phyloP scores from a whole-genome alignment of 257 asterid genomes.

The Fraxinus quadrangulata region DNA sequence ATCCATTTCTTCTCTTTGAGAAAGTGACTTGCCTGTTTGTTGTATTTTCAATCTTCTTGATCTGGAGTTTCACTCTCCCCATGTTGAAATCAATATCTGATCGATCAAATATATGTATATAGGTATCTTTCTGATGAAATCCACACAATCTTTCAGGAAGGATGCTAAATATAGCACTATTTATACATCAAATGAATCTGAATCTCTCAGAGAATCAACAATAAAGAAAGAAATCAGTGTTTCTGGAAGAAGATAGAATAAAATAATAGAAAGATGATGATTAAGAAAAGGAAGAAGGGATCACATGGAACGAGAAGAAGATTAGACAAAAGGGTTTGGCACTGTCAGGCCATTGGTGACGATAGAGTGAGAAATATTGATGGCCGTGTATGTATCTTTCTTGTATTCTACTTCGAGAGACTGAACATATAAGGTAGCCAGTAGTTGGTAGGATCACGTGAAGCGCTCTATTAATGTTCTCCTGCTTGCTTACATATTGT shows the following conservation, averaged over 20 bases:
- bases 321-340: conserved; percentile 43
- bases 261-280: conserved; percentile 1
- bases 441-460: background rate
- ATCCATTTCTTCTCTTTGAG: conserved; percentile 95
- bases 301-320: conserved; percentile 26
- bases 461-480: conserved; percentile 14
- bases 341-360: conserved; percentile 65
- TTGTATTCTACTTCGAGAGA: background rate
- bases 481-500: conserved; percentile 22
- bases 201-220: conserved; percentile 22
- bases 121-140: background rate
- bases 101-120: conserved; percentile 2
- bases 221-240: conserved; percentile 14
- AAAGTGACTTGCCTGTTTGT: conserved; percentile 98
- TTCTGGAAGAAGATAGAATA: conserved; percentile 7
- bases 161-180: conserved; percentile 44
- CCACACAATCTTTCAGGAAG: conserved; percentile 17
- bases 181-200: conserved; percentile 7
- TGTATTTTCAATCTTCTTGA: conserved; percentile 90
- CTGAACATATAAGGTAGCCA: background rate
- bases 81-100: conserved; percentile 23
- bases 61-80: conserved; percentile 97
- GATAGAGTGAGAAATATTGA: conserved; percentile 38
- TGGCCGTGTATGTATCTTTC: conserved; percentile 48
- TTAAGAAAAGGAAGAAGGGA: conserved; percentile 24